Evolutionary conservation across 1,284 basidiomycete species (phyloP), one percentile per base, ranked within the genome.

Genomic region (Rugiboletus extremiorientalis): DNA sequence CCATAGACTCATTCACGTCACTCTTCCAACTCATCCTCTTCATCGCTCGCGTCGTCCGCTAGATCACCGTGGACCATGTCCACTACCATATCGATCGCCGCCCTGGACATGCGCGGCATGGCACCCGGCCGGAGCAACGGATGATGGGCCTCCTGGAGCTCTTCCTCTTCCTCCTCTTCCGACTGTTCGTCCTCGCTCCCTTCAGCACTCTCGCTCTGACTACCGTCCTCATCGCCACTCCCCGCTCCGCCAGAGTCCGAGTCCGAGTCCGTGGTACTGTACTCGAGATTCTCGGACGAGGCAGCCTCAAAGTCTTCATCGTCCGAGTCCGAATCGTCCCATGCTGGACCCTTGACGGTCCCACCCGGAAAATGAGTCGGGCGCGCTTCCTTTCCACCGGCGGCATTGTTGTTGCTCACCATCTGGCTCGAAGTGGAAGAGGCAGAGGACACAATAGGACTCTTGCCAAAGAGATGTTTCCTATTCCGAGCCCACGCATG

Each of bases 101-200:
- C 84, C 51, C 79, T 80, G 36, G 84, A 85, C 82, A 90, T 85
- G 48, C 75, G 66, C 6, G 86, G 86, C 79, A 90, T 80, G 11
- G 86, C 85, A 23, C 86, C 88, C 0, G 84, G 81, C 16, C 81
- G 77, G 58, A 90, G 68, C 4, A 90, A 74, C 1, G 87, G 88
- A 67, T 89, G 88, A 50, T 77, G 75, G 27, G 76, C 77, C 8
- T 80, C 80, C 45, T 82, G 77, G 25, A 89, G 72, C 48, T 79
- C 77, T 48, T 76, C 78, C 7, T 72, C 77, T 22, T 76, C 33
- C 14, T 40, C 46, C 4, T 47, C 45, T 20, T 10, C 77, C 2
- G 63, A 72, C 20, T 63, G 72, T 18, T 65, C 72, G 8, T 72
- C 70, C 5, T 36, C 63, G 55, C 38, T 62, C 59, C 43, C 55